Base-by-base conservation (phyloP, 2,329 filamentous ascomycete species). In the Sporothrix protearum region DNA sequence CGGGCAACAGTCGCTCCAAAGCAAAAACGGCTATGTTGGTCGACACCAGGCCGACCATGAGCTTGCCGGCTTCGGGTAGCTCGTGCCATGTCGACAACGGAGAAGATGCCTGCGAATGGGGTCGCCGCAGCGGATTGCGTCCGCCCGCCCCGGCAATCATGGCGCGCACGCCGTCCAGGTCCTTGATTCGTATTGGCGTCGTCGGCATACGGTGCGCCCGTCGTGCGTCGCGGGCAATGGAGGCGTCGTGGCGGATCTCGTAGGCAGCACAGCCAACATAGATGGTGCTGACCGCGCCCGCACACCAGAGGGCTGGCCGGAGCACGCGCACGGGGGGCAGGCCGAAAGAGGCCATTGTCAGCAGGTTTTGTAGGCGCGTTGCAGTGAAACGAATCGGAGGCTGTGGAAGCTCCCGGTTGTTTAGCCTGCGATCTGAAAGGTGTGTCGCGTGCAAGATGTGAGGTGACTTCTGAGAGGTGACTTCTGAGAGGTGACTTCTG, bases 251-350 rank as follows among this genome's bases (percentile, higher is more conserved):
- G 61, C 71, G 53, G 10, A 73, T 72, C 57, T 75, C 74, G 30
- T 61, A 72, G 8, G 72, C 74, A 2, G 73, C 73, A 10, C 70
- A 69, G 45, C 71, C 74, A 2, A 73, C 33, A 45, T 74, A 75
- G 12, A 75, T 72, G 4, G 71, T 71, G 9, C 72, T 25, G 22
- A 76, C 74, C 6, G 75, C 73, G 1, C 68, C 68, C 2, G 70
- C 68, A n/a, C 75, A 74, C 75, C 76, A 77, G 2, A 76, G 47
- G 7, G 73, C 55, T 0, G 76, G 74, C 2, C 76, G 59, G 9
- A 76, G 33, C 14, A 76, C 30, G 36, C 74, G 73, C 8, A 77
- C 73, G 3, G 73, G 76, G 8, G 74, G 73, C 3, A 73, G 33
- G 42, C 72, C 71, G 42, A 71, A n/a, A 30, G 51, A 22, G 25